phyloP scores from a whole-genome alignment of 495 filamentous ascomycete species.

The Daldinia vernicosa region DNA sequence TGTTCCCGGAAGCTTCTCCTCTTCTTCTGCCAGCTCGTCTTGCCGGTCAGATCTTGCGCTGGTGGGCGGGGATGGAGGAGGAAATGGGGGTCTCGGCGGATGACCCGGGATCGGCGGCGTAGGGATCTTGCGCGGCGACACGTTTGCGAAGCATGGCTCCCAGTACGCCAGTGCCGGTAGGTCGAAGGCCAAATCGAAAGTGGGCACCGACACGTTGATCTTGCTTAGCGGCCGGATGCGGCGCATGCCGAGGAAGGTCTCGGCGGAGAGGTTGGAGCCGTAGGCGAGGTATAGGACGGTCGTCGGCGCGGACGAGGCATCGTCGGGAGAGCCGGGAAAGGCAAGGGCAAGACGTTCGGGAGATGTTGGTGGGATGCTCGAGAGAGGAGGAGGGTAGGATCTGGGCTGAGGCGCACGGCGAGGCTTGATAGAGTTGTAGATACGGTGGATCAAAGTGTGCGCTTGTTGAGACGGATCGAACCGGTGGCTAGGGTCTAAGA shows the following conservation, averaged over 20 bases:
- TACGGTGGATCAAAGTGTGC: constrained; percentile 19
- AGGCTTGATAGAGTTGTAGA: constrained; percentile 28
- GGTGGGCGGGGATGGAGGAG: constrained; percentile 41
- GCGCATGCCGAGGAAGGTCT: constrained; percentile 78
- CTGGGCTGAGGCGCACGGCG: neutral
- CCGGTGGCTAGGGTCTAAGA: neutral
- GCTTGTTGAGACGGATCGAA: constrained; percentile 25
- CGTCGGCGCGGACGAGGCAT: constrained; percentile 50
- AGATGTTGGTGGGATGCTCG: constrained; percentile 41
- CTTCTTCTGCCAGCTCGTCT: constrained; percentile 39
- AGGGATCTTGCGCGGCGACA: constrained; percentile 63
- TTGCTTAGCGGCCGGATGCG: constrained; percentile 81
- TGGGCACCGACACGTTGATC: constrained; percentile 81
- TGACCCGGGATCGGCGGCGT: constrained; percentile 39
- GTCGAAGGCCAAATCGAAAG: constrained; percentile 81
- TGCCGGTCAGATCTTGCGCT: neutral
- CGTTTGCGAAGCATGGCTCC: constrained; percentile 94
- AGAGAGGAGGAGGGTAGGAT: constrained; percentile 25
- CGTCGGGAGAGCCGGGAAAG: constrained; percentile 25
- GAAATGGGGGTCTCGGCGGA: constrained; percentile 45
- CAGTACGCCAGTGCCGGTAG: constrained; percentile 84
- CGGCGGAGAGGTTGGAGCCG: constrained; percentile 83
- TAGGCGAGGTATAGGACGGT: constrained; percentile 94
- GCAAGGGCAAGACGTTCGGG: constrained; percentile 42
- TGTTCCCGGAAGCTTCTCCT: constrained; percentile 25